phyloP scores from a whole-genome alignment of 2,329 filamentous ascomycete genomes.

The Fusarium sp. region DNA sequence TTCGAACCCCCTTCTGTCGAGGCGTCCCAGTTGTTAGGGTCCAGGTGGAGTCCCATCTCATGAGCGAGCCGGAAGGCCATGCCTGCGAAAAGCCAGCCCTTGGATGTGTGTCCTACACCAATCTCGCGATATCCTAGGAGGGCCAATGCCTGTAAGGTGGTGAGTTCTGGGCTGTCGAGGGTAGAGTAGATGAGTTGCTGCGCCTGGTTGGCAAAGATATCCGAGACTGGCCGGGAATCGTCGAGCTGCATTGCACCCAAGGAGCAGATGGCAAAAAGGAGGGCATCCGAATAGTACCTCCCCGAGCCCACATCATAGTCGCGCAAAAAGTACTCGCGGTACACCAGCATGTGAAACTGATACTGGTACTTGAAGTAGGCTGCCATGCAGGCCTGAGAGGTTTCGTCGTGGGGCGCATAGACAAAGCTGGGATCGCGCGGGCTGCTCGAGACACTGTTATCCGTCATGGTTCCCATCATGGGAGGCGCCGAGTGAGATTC shows the following conservation, averaged over 20 bases:
- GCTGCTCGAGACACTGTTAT: slow-evolving; percentile 36
- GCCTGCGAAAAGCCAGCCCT: slow-evolving; percentile 67
- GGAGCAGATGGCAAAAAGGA: slow-evolving; percentile 65
- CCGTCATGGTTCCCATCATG: slow-evolving; percentile 22
- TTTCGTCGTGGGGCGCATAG: slow-evolving; percentile 62
- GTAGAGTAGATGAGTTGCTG: slow-evolving; percentile 61
- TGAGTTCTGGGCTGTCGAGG: slow-evolving; percentile 63
- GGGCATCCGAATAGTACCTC: slow-evolving; percentile 65
- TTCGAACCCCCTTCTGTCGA: slow-evolving; percentile 52
- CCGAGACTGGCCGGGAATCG: slow-evolving; percentile 57
- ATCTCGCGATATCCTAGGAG: slow-evolving; percentile 64
- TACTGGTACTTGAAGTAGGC: slow-evolving; percentile 65
- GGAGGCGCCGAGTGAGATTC: slow-evolving; percentile 31
- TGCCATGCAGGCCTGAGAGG: slow-evolving; percentile 62
- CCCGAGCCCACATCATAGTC: slow-evolving; percentile 64
- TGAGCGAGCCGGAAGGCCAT: slow-evolving; percentile 68
- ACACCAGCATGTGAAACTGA: slow-evolving; percentile 65
- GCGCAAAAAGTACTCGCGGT: slow-evolving; percentile 66
- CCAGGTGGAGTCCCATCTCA: slow-evolving; percentile 68
- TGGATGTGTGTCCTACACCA: slow-evolving; percentile 63
- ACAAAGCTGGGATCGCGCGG: slow-evolving; percentile 49
- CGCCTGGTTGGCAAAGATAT: slow-evolving; percentile 62
- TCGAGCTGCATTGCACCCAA: slow-evolving; percentile 64
- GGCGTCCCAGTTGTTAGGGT: slow-evolving; percentile 65
- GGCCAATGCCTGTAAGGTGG: slow-evolving; percentile 62